Base-by-base conservation (phyloP, 2,329 filamentous ascomycete species). In the Pleurostoma richardsiae region DNA sequence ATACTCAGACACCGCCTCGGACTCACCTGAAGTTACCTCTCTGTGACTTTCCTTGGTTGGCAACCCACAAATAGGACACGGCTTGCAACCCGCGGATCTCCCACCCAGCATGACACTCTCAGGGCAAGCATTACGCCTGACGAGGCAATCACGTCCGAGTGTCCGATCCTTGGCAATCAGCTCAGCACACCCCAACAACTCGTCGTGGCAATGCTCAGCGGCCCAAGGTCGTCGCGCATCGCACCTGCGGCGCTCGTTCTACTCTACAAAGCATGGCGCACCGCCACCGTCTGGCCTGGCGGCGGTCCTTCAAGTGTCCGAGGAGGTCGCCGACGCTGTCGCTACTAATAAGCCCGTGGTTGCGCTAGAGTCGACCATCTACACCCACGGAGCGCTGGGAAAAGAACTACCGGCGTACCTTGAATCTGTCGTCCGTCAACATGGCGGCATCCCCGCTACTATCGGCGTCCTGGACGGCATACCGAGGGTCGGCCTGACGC, bases 291-390 rank as follows among this genome's bases (percentile, higher is more conserved):
- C 51, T n/a, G 59, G 61, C 10, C 55, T 75, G 30, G 61, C 61
- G 48, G 56, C 63, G 39, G 55, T 90, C 50, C 76, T 95, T 47
- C 78, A 75, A 45, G 74, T 96, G 39, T 91, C 89, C 1, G 85
- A 92, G 43, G 92, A 97, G 66, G 85, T 99, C 10, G 73, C 76
- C 44, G 82, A 90, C 61, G 92, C 91, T 38, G 66, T 96, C 42
- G 74, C 80, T 39, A 79, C 81, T 10, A 83, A 84, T 47, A 84
- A 82, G 58, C 92, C 94, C 1, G 85, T 99, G 4, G 91, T 99
- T 8, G 94, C 92, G 11, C 77, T 99, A 4, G 94, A 99, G 67
- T 90, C 89, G 2, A 96, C 94, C 4, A 97, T 99, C 56, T 97
- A 99, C 67, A 99, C 94, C 1, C 94, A 99, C 68, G 91, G 90